These are phyloP conservation scores for Diplodia intermedia DNA, from an alignment of 2,329 filamentous ascomycete species.

Conservation along the genomic window DNA sequence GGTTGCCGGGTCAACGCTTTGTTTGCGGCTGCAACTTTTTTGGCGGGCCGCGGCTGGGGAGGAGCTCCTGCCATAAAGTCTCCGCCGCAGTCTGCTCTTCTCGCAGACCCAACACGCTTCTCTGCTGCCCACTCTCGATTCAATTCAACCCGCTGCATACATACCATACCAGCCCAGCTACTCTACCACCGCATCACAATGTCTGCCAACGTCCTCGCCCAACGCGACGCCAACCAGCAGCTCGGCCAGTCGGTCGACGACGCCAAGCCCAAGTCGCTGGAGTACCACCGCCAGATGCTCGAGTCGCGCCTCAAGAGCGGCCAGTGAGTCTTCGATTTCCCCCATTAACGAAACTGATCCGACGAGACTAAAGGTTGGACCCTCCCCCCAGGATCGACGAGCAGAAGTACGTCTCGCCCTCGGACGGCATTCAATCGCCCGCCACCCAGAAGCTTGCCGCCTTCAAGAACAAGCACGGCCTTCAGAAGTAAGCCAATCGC, in stretches of 20 bases:
- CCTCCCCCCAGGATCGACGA: constrained; percentile 27
- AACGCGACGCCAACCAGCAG: constrained; percentile 70
- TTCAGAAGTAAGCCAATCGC: constrained; percentile 64
- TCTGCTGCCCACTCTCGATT: not conserved
- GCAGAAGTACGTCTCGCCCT: constrained; percentile 75
- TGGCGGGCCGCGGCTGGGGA: not conserved
- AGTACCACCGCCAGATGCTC: constrained; percentile 78
- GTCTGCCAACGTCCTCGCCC: constrained; percentile 66
- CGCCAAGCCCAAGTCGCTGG: constrained; percentile 60
- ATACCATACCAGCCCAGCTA: not conserved
- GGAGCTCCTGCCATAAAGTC: not conserved
- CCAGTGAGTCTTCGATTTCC: constrained; percentile 58
- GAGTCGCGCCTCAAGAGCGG: constrained; percentile 73
- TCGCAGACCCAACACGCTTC: constrained; percentile 5
- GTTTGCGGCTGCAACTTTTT: constrained; percentile 25
- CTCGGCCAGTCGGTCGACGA: constrained; percentile 42
- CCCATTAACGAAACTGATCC: constrained; percentile 23
- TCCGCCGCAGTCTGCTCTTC: not conserved
- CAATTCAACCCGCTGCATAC: constrained; percentile 9
- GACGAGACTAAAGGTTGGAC: constrained; percentile 27
- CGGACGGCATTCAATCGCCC: constrained; percentile 88
- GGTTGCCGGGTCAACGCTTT: constrained; percentile 26
- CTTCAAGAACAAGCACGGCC: constrained; percentile 79
- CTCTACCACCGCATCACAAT: constrained; percentile 48
- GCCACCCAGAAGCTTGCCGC: constrained; percentile 83